Base-by-base conservation (phyloP, 768 basidiomycete species). In the Tylopilus subfusipes region DNA sequence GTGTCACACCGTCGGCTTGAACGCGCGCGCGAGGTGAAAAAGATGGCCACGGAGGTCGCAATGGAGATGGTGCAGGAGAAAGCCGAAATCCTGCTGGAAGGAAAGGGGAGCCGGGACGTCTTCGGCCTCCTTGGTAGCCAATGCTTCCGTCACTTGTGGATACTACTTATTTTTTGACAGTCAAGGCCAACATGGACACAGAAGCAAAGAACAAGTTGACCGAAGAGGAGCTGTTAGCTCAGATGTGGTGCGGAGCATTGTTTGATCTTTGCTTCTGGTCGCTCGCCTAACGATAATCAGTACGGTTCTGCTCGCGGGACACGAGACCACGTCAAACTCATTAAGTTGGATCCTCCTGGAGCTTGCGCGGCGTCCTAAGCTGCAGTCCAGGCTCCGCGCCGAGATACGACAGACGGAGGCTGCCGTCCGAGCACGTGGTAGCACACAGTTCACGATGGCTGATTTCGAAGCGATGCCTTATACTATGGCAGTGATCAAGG, bases 271-370 rank as follows among this genome's bases (percentile, higher is more conserved):
- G 8, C 9, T 13, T 18, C n/a, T 6, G 16, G 3, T 19, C 21
- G 18, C 33, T 43, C n/a, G 5, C 1, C 18, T 36, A 10, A 51
- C 42, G n/a, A 14, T 19, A 14, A 18, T 42, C 50, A 43, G 50
- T 22, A 27, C 50, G 5, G 19, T 43, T 16, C 14, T 51, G 22
- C 25, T 51, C 21, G 50, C 78, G 38, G 78, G 77, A 2, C 80
- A 87, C 63, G 86, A 85, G 64, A 86, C 85, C 4, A 83, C 80
- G 47, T 78, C 85, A 4, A 81, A 76, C 34, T 75, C 78, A 2
- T 49, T 85, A 29, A 75, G 76, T 51, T 90, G 85, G 84, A 75
- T 80, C 8, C 68, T 90, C 9, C 73, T 84, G 51, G 82, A 85
- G 59, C 75, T 93, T 5, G 78, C 84, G 4, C 77, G 73, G 38